Evolutionary conservation across 129 eudicot species (phyloP).

Genomic region (Deinandra increscens): DNA sequence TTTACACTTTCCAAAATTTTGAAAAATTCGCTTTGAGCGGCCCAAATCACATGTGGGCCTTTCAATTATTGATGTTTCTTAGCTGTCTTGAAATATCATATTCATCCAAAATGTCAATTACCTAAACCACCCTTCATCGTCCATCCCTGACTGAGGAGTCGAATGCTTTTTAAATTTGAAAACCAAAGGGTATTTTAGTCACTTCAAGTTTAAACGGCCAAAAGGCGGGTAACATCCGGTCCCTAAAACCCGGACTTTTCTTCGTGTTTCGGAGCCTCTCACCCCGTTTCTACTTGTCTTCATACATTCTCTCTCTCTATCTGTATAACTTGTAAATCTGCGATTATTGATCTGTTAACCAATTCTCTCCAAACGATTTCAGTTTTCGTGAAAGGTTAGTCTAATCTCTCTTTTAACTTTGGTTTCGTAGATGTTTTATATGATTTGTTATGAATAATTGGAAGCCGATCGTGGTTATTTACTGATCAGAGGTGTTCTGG

Average conservation of each 20-base stretch:
- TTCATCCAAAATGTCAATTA: neutral
- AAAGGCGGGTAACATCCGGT: slow-evolving; percentile 42
- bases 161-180: neutral
- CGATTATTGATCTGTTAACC: neutral
- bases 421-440: slow-evolving; percentile 14
- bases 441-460: neutral
- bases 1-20: slow-evolving; percentile 28
- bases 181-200: slow-evolving; percentile 25
- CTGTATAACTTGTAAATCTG: neutral
- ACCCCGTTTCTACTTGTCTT: slow-evolving; percentile 31
- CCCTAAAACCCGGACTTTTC: slow-evolving; percentile 35
- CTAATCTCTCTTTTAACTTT: neutral
- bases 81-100: slow-evolving; percentile 28
- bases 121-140: slow-evolving; percentile 26
- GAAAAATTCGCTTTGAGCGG: slow-evolving; percentile 28
- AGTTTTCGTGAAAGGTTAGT: slow-evolving; percentile 21
- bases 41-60: slow-evolving; percentile 34
- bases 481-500: neutral
- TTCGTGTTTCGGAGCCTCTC: slow-evolving; percentile 27
- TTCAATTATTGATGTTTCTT: slow-evolving; percentile 25
- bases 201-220: slow-evolving; percentile 24
- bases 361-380: neutral
- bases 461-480: neutral
- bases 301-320: neutral
- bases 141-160: neutral